A percentile compares a stretch with the other conserved stretches of the same genome.
Conservation (phyloP, 345 rosid genomes). For the Anacardium occidentale region DNA sequence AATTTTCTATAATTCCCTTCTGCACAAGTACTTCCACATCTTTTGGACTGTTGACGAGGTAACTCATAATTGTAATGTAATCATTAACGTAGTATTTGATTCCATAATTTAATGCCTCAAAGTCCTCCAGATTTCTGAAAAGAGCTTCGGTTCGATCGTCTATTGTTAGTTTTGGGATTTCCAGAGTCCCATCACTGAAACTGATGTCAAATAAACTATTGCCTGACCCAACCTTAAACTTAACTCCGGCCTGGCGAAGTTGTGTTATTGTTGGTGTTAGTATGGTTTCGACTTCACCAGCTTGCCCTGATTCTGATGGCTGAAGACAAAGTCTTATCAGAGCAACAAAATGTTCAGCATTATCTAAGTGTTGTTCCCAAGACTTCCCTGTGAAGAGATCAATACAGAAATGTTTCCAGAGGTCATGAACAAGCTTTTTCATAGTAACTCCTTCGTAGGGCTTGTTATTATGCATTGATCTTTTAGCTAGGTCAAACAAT, state of each 20-base stretch:
- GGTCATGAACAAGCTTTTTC: neutral
- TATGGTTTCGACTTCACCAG: neutral
- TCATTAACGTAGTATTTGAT: neutral
- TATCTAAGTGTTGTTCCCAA: neutral
- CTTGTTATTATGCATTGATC: no score
- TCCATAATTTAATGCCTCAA: neutral
- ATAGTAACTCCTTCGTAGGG: neutral
- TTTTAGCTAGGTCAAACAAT: neutral
- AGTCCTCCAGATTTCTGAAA: neutral
- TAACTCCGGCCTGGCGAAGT: slow-evolving; percentile 9
- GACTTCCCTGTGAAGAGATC: neutral
- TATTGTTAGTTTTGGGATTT: neutral
- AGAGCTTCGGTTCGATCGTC: neutral
- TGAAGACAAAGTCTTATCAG: neutral
- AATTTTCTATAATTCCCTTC: slow-evolving; percentile 5
- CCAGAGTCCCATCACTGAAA: neutral
- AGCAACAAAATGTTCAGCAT: slow-evolving; percentile 10
- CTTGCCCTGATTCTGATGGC: neutral
- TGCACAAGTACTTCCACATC: slow-evolving; percentile 20
- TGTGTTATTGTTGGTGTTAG: neutral
- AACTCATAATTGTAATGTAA: slow-evolving; percentile 10
- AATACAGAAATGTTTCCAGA: neutral
- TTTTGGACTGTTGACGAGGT: slow-evolving; percentile 8
- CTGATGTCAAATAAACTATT: neutral
- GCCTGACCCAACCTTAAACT: neutral